Base-by-base conservation (phyloP, 768 basidiomycete genomes). In the Megacollybia marginata region DNA sequence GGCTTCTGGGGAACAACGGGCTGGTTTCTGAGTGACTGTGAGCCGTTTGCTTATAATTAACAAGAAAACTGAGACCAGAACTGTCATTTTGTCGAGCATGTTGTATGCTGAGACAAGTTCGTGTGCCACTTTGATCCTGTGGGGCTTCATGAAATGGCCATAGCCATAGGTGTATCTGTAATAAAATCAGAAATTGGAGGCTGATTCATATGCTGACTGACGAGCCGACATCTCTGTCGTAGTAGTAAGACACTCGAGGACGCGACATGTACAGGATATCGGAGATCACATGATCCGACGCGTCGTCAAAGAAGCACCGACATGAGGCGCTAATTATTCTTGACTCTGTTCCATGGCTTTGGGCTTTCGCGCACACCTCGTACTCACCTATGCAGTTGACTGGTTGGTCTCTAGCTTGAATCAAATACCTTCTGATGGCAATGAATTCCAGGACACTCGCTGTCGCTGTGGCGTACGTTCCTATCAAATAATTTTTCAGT, bases 111-210 rank as follows among this genome's bases (percentile, higher is more conserved):
- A 78, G 32, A 97, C 82, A 47, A 99, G 71, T 56, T 95, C 88
- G 63, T 99, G 93, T 0, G 94, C 88, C 66, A 99, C 86, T 47
- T 87, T 79, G 71, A 98, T 95, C 34, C 95, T 75, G 62, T 95
- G 92, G 0, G 95, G 95, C 66, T 97, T 96, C 92, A 97, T 96
- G 44, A 88, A 88, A 57, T 96, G 94, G 2, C 86, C 86, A 47
- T 87, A 71, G 34, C 91, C 92, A 62, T 92, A 95, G 1, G 88
- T 87, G 61, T 87, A 84, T 32, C 78, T 69, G 19, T n/a, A n/a
- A 83, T 2, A 6, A 28, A 28, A 28, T 28, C 6, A 6, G 82
- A 31, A 70, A 65, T 52, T 70, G 66, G 6, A 28, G 6, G 6
- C 23, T 2, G 6, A 6, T 28, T 28, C 23, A 28, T 3, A 28